Evolutionary conservation across 306 rosid genomes (phyloP).

Genomic region (Rosa lucieae): DNA sequence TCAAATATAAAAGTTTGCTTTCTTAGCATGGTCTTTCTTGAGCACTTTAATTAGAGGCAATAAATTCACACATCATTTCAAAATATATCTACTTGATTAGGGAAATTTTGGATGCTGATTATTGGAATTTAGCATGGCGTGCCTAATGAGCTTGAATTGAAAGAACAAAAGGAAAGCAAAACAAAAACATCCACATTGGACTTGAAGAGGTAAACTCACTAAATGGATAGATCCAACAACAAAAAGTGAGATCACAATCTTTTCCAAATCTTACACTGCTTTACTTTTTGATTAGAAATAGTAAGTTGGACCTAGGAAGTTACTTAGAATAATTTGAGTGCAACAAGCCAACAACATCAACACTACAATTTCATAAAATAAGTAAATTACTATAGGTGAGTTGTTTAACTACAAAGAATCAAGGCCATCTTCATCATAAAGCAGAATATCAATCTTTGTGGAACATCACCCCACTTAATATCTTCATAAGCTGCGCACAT

Average conservation of each 20-base stretch:
- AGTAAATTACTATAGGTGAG: not conserved
- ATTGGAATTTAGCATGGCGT: conserved; percentile 12
- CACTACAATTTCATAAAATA: not conserved
- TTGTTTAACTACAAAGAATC: not conserved
- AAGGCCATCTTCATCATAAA: not conserved
- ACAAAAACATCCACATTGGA: not conserved
- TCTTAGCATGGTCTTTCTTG: not conserved
- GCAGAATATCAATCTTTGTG: not conserved
- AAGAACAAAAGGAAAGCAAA: not conserved
- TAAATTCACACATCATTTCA: not conserved
- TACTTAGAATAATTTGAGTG: not conserved
- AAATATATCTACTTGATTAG: not conserved
- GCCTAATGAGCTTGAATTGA: conserved; percentile 7
- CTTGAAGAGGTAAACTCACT: not conserved
- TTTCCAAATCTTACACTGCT: conserved; percentile 24
- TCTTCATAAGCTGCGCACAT: not conserved
- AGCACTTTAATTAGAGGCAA: not conserved
- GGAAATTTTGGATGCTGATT: not conserved
- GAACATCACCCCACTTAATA: not conserved
- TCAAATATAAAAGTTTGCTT: not conserved
- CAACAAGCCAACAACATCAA: not conserved
- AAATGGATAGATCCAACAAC: not conserved
- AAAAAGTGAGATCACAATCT: conserved; percentile 22
- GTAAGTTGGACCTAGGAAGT: not conserved
- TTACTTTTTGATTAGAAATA: not conserved